A percentile compares a stretch with the other conserved stretches of the same genome.
Evolutionary conservation across 352 stramenopile genomes (phyloP).

Genomic region (Pythium sukuiense): DNA sequence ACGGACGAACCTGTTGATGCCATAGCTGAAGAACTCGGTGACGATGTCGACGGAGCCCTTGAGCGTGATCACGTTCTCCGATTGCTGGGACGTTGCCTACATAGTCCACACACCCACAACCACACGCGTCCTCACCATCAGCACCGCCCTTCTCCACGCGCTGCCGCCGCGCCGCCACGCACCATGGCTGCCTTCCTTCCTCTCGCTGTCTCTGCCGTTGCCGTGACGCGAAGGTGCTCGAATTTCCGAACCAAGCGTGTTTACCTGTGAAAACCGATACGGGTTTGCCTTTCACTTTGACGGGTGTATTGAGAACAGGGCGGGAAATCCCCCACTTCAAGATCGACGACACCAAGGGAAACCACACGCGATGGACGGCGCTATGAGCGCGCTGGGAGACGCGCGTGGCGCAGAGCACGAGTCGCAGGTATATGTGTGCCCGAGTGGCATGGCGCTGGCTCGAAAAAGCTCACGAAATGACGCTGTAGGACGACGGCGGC

Average conservation of each 20-base stretch:
- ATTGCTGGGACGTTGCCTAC: conserved; percentile 67
- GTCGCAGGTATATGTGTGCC: not conserved
- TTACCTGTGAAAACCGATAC: conserved; percentile 27
- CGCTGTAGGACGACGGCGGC: conserved; percentile 28
- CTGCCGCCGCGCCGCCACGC: not conserved
- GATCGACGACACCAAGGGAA: conserved; percentile 1
- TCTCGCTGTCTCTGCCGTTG: not conserved
- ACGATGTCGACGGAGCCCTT: conserved; percentile 98
- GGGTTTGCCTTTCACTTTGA: conserved; percentile 17
- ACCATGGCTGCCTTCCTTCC: conserved; percentile 10
- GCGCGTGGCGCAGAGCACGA: not conserved
- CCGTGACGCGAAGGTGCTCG: not conserved
- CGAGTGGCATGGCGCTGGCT: not conserved
- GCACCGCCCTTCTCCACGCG: not conserved
- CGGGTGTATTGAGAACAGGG: conserved; percentile 15
- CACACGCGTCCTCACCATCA: not conserved
- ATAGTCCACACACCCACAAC: not conserved
- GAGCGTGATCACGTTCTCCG: conserved; percentile 97
- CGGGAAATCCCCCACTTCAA: conserved; percentile 26
- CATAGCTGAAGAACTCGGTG: conserved; percentile 99
- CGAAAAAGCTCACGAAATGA: not conserved
- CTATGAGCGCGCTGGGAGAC: not conserved
- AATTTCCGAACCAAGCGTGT: conserved; percentile 17
- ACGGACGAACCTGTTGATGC: conserved; percentile 93
- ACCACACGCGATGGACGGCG: not conserved